A percentile compares a stretch with the other conserved stretches of the same genome.
These are phyloP conservation scores for Casuarina glauca DNA, from an alignment of 306 rosid species.

Conservation along the genomic window DNA sequence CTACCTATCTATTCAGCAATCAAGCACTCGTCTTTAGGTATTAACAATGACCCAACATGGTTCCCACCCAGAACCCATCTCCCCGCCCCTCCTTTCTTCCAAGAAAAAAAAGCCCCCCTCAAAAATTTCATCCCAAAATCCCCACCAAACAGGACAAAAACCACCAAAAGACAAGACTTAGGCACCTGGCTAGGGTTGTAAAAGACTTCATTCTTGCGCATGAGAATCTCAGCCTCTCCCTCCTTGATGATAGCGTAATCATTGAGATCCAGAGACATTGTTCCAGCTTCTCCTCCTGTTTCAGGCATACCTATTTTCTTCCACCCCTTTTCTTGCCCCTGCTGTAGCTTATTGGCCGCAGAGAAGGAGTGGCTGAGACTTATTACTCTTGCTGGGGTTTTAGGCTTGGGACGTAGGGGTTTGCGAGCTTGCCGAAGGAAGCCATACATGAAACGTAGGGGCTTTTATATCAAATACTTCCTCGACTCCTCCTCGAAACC, in stretches of 20 bases:
- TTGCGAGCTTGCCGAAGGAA: background rate
- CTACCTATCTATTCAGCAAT: constrained; percentile 1
- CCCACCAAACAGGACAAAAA: constrained; percentile 19
- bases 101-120: background rate
- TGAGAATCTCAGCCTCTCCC: constrained; percentile 99
- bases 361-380: constrained; percentile 4
- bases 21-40: background rate
- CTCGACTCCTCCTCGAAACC: background rate
- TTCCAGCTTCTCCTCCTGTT: constrained; percentile 29
- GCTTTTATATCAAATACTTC: background rate
- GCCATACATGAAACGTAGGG: background rate
- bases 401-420: constrained; percentile 5
- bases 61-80: constrained; percentile 6
- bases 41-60: constrained; percentile 1
- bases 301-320: constrained; percentile 32
- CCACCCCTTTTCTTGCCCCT: background rate
- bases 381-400: background rate
- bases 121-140: background rate
- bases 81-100: background rate
- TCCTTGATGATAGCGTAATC: constrained; percentile 79
- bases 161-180: constrained; percentile 23
- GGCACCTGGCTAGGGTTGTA: constrained; percentile 89
- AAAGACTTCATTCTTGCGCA: constrained; percentile 90
- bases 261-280: constrained; percentile 65
- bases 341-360: background rate